These are phyloP conservation scores for Vicia villosa DNA, from an alignment of 306 rosid species.

Conservation along the genomic window DNA sequence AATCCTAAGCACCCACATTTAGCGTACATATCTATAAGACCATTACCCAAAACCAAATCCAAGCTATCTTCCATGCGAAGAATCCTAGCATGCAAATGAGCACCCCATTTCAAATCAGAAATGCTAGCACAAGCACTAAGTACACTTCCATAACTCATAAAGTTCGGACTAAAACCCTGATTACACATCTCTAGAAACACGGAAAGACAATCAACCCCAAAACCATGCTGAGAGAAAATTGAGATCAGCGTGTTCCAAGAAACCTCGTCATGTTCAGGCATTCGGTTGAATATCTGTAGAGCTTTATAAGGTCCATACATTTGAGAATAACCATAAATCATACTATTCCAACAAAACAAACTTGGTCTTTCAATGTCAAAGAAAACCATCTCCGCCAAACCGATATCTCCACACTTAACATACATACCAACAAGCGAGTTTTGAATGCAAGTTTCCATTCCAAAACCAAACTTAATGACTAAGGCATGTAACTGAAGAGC, in stretches of 20 bases:
- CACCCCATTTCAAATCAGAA: constrained; percentile 62
- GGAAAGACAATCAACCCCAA: constrained; percentile 52
- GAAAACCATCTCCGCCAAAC: constrained; percentile 50
- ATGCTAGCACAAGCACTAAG: constrained; percentile 67
- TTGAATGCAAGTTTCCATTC: constrained; percentile 45
- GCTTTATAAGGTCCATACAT: constrained; percentile 57
- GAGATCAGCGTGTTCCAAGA: constrained; percentile 66
- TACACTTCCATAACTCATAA: constrained; percentile 63
- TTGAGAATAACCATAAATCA: constrained; percentile 69
- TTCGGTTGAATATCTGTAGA: constrained; percentile 43
- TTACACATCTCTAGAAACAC: constrained; percentile 68
- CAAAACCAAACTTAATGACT: constrained; percentile 43
- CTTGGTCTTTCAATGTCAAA: constrained; percentile 49
- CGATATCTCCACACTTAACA: constrained; percentile 58
- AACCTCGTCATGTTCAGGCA: constrained; percentile 65
- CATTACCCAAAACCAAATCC: constrained; percentile 51
- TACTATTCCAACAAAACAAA: constrained; percentile 79
- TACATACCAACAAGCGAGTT: constrained; percentile 69
- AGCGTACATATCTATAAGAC: constrained; percentile 70
- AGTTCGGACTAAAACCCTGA: constrained; percentile 56
- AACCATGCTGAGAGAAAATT: constrained; percentile 61
- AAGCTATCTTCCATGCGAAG: constrained; percentile 51
- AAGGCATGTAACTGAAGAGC: constrained; percentile 59
- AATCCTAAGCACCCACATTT: constrained; percentile 63
- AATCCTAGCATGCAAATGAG: constrained; percentile 75